These are phyloP conservation scores for Medicago truncatula DNA, from an alignment of 306 rosid genomes.

Conservation along the genomic window DNA sequence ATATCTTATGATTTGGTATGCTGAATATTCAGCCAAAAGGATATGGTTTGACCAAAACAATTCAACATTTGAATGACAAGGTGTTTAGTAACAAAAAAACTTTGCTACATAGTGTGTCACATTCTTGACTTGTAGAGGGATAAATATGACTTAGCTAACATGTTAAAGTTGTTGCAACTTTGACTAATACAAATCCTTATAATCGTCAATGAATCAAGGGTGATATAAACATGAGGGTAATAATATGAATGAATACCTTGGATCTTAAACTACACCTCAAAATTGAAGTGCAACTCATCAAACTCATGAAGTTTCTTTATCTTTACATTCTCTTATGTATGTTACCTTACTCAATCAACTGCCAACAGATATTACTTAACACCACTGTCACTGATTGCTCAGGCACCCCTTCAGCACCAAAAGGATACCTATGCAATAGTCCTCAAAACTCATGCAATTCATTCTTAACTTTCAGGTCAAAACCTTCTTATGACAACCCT, in stretches of 20 bases:
- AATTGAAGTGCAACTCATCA: neutral
- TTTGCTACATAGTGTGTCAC: neutral
- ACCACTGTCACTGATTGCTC: slow-evolving; percentile 42
- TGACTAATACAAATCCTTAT: neutral
- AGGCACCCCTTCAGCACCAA: slow-evolving; percentile 40
- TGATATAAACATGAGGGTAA: neutral
- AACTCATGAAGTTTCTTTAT: slow-evolving; percentile 42
- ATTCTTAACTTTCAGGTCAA: slow-evolving; percentile 48
- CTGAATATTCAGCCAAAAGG: slow-evolving; percentile 17
- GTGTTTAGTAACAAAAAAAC: neutral
- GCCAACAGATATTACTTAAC: slow-evolving; percentile 58
- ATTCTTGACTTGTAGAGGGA: slow-evolving; percentile 13
- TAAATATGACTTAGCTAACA: neutral
- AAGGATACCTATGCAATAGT: slow-evolving; percentile 59
- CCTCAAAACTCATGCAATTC: slow-evolving; percentile 51
- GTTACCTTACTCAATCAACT: slow-evolving; percentile 32
- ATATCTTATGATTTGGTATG: no score
- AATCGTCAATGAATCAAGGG: neutral
- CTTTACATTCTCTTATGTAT: slow-evolving; percentile 28
- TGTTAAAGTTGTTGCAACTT: neutral
- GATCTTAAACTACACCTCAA: slow-evolving; percentile 8
- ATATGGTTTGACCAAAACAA: slow-evolving; percentile 2
- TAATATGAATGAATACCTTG: neutral
- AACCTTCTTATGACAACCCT: slow-evolving; percentile 46
- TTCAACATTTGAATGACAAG: neutral